These are phyloP conservation scores for Diaporthe destruens DNA, from an alignment of 2,329 filamentous ascomycete species.

Conservation along the genomic window DNA sequence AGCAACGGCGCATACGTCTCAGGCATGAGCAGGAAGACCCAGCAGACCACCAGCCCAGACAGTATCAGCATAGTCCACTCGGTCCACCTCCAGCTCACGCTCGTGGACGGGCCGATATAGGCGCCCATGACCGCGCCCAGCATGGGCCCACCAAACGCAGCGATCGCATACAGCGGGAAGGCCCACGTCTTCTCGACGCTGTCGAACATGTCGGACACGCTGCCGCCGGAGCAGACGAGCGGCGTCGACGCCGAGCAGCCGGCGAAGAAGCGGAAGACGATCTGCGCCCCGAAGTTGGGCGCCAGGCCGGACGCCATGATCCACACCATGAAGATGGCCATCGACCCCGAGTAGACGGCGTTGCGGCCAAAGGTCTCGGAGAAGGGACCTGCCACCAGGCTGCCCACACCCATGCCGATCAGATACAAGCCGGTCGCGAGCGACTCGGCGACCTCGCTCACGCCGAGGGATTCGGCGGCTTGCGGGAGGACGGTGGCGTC, in stretches of 20 bases:
- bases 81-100: conserved; percentile 69
- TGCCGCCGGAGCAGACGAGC: conserved; percentile 57
- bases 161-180: conserved; percentile 61
- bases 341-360: conserved; percentile 54
- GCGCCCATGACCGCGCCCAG: conserved; percentile 63
- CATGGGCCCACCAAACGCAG: conserved; percentile 57
- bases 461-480: conserved; percentile 59
- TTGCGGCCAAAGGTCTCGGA: conserved; percentile 57
- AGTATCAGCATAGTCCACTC: conserved; percentile 77
- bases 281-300: conserved; percentile 56
- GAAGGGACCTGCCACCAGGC: conserved; percentile 53
- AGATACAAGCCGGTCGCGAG: conserved; percentile 58
- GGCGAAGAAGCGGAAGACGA: conserved; percentile 62
- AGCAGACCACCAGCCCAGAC: conserved; percentile 66
- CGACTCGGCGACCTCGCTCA: conserved; percentile 63
- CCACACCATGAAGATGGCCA: conserved; percentile 58
- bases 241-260: conserved; percentile 61
- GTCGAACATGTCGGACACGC: conserved; percentile 56
- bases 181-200: conserved; percentile 52
- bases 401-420: conserved; percentile 54
- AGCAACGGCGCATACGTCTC: conserved; percentile 73
- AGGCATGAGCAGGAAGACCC: conserved; percentile 71
- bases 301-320: conserved; percentile 59
- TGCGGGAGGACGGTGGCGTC: conserved; percentile 62
- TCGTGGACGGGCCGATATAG: conserved; percentile 72